Percentiles rank a stretch among this genome's conserved stretches.
Evolutionary conservation across 176 grass and related monocot genomes (phyloP).

Genomic region (Zea mays): Zm-B73-REFERENCE-NAM-5.0 NC_050096.1:16123501-16124000

Average conservation of each 20-base stretch:
- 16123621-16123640: too few relatives aligned
- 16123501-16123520: too few relatives aligned
- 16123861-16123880: not conserved
- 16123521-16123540: too few relatives aligned
- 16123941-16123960: not conserved
- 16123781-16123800: not conserved
- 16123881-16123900: not conserved
- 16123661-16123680: not conserved
- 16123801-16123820: not conserved
- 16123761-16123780: not conserved
- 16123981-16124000: not conserved
- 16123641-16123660: too few relatives aligned
- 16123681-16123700: not conserved
- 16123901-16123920: not conserved
- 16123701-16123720: not conserved
- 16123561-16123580: too few relatives aligned
- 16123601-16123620: too few relatives aligned
- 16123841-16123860: not conserved
- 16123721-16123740: not conserved
- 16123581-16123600: too few relatives aligned
- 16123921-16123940: not conserved
- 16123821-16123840: not conserved
- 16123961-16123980: not conserved
- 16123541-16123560: too few relatives aligned
- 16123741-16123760: not conserved